Evolutionary conservation across 2,329 filamentous ascomycete species (phyloP), one percentile per base, ranked within the genome.

Genomic region (Colletotrichum lentis): DNA sequence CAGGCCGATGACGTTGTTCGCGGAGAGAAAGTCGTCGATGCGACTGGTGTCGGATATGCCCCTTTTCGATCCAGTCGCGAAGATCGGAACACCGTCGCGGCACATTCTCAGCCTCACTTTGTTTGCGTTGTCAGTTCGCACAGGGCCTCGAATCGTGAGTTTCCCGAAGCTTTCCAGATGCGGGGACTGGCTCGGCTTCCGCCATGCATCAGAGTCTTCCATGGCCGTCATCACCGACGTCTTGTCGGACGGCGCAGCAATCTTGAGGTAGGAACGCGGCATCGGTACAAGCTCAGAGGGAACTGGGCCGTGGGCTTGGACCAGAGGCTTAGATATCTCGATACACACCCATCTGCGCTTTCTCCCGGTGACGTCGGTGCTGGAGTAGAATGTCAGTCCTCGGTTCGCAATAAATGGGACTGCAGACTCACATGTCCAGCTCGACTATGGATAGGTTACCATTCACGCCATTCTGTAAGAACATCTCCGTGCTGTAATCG

Each of bases 171-270:
- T 6, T 11, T 46, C 62, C 18, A 64, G 53, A 11, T 47, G 39
- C n/a, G 46, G 59, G 5, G 31, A 16, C 4, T 35, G 39, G 5
- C 14, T 6, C 18, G 18, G 31, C 20, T 49, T 18, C 27, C 5
- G n/a, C 22, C 44, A 16, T n/a, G 24, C 54, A 18, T 56, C 35
- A 47, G 41, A 20, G 27, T 64, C 22, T 43, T 20, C 41, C 35
- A 10, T 18, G 22, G 14, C 1, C 10, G 56, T 18, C 41, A 39
- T 12, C 37, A 47, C 4, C 6, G 20, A 41, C n/a, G 69, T 43
- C 12, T 65, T 70, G 14, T 61, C 67, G 18, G n/a, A 44, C 10
- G 67, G 63, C 24, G 62, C 60, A 24, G 69, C 67, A 37, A 71
- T 61, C 22, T 56, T 66, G 39, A 71, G 47, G 11, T 44, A 58